Evolutionary conservation across 2,329 filamentous ascomycete genomes (phyloP).

Genomic region (Zarea fungicola): DNA sequence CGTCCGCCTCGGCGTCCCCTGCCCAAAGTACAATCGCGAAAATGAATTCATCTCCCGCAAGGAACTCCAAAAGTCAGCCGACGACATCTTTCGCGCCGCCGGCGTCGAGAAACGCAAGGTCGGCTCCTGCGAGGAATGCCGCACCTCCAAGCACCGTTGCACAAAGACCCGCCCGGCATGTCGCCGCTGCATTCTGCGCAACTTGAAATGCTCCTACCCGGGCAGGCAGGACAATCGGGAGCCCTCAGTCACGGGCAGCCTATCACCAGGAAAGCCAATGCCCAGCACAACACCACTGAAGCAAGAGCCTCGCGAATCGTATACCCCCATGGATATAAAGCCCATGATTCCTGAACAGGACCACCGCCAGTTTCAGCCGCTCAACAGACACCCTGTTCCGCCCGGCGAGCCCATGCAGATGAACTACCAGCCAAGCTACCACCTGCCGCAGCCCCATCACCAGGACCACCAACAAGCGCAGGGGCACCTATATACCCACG

Average conservation of each 20-base stretch:
- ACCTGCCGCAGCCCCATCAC: slow-evolving; percentile 5
- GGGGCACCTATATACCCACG: not conserved
- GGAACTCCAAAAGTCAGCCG: slow-evolving; percentile 20
- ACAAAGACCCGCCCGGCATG: slow-evolving; percentile 22
- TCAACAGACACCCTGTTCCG: slow-evolving; percentile 2
- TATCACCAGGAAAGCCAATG: slow-evolving; percentile 1
- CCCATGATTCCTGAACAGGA: slow-evolving; percentile 7
- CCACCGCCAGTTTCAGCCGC: slow-evolving; percentile 11
- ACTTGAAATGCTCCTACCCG: slow-evolving; percentile 18
- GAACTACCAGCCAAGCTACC: slow-evolving; percentile 1
- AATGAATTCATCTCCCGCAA: slow-evolving; percentile 18
- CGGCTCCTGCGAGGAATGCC: slow-evolving; percentile 24
- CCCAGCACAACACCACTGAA: not conserved
- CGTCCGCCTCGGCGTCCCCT: slow-evolving; percentile 21
- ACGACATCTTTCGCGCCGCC: slow-evolving; percentile 23
- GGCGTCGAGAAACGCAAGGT: slow-evolving; percentile 24
- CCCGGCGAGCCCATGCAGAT: not conserved
- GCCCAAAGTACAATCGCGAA: slow-evolving; percentile 21
- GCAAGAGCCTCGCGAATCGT: slow-evolving; percentile 5
- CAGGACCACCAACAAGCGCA: not conserved
- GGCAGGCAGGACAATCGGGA: slow-evolving; percentile 13
- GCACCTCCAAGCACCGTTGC: slow-evolving; percentile 23
- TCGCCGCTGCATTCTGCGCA: slow-evolving; percentile 21
- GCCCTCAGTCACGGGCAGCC: slow-evolving; percentile 8
- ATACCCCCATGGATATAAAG: slow-evolving; percentile 4